phyloP scores from a whole-genome alignment of 306 rosid species.

The Prosopis cineraria region DNA sequence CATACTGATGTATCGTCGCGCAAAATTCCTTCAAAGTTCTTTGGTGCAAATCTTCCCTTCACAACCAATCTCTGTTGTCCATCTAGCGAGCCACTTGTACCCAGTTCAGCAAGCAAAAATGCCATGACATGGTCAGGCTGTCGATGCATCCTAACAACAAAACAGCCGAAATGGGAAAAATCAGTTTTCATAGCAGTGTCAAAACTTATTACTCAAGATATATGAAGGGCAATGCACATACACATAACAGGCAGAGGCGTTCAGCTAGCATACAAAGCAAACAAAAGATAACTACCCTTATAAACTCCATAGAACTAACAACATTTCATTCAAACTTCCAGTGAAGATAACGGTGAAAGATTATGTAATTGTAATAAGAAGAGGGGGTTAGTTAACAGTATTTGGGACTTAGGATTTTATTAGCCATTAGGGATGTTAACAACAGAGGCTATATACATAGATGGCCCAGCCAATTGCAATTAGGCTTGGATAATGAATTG shows the following conservation, averaged over 20 bases:
- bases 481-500: neutral
- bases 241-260: neutral
- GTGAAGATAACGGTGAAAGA: neutral
- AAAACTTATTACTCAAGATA: no score
- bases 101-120: conserved; percentile 92
- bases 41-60: conserved; percentile 97
- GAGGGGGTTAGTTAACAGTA: neutral
- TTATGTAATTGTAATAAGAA: neutral
- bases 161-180: neutral
- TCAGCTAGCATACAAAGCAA: neutral
- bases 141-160: conserved; percentile 75
- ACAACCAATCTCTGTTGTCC: conserved; percentile 95
- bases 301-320: neutral
- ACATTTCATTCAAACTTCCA: neutral
- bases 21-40: conserved; percentile 93
- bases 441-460: neutral
- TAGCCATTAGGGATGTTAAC: neutral
- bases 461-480: neutral
- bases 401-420: neutral
- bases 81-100: conserved; percentile 97
- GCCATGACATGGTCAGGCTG: conserved; percentile 98
- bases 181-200: neutral
- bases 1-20: conserved; percentile 92
- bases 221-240: neutral
- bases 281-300: neutral